Conservation (phyloP, 768 basidiomycete genomes). For the Kwoniella sp. region DNA sequence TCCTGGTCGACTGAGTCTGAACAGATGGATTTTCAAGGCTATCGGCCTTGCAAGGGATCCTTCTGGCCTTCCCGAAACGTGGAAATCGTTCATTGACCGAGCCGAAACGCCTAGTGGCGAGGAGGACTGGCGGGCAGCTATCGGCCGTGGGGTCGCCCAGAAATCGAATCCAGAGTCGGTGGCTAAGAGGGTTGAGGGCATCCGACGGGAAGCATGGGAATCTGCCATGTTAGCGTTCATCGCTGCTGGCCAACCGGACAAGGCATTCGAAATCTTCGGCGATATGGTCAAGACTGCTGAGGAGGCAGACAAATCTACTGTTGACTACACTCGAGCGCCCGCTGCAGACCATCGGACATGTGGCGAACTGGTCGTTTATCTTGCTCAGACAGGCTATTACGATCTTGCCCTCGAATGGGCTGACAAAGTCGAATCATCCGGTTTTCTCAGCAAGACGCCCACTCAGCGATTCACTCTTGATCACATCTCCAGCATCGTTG, state of each 20-base stretch:
- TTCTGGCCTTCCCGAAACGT: constrained; percentile 15
- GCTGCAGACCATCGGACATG: constrained; percentile 21
- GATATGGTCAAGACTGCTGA: constrained; percentile 66
- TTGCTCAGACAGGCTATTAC: constrained; percentile 22
- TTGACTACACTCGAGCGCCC: constrained; percentile 2
- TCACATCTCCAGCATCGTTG: constrained; percentile 12
- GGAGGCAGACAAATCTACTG: constrained; percentile 29
- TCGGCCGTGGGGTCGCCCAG: constrained; percentile 1
- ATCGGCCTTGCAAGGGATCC: constrained; percentile 18
- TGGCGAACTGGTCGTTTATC: constrained; percentile 10
- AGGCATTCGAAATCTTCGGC: constrained; percentile 69
- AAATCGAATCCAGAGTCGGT: background rate
- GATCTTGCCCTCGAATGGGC: constrained; percentile 29
- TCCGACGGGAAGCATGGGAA: constrained; percentile 17
- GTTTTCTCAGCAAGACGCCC: constrained; percentile 7
- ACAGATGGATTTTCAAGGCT: constrained; percentile 22
- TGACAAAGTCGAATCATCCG: constrained; percentile 4
- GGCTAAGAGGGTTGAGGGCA: constrained; percentile 1
- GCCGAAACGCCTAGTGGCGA: background rate
- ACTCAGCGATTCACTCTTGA: constrained; percentile 13
- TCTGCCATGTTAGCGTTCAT: constrained; percentile 69
- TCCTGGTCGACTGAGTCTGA: constrained; percentile 22
- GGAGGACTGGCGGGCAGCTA: constrained; percentile 5
- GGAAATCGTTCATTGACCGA: constrained; percentile 19
- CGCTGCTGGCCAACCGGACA: constrained; percentile 65